These are phyloP conservation scores for Verticillium zaregamsianum DNA, from an alignment of 2,329 filamentous ascomycete species.

Conservation along the genomic window DNA sequence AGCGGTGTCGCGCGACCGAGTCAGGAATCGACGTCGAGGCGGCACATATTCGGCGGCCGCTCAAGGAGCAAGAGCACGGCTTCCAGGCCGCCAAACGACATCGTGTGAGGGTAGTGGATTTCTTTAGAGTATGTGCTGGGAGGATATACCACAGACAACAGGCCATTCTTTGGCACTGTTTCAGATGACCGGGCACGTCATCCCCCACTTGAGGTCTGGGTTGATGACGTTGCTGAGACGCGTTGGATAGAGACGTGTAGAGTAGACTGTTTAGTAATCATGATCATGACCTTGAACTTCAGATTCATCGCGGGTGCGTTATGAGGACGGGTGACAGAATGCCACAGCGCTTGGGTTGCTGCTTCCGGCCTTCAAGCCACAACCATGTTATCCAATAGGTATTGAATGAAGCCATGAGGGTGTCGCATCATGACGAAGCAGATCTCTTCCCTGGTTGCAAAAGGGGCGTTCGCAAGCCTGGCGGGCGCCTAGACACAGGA, in stretches of 20 bases:
- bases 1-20: neutral
- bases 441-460: neutral
- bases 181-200: neutral
- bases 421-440: too few relatives aligned
- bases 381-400: too few relatives aligned
- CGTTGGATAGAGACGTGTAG: neutral
- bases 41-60: slow-evolving; percentile 1
- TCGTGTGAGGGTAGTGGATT: neutral
- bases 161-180: neutral
- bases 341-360: too few relatives aligned
- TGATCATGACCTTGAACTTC: neutral
- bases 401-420: too few relatives aligned
- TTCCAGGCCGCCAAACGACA: neutral
- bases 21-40: neutral
- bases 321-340: too few relatives aligned
- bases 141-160: neutral
- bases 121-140: neutral
- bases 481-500: neutral
- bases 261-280: neutral
- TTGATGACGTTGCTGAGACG: neutral
- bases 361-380: too few relatives aligned
- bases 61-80: neutral
- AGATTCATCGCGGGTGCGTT: neutral
- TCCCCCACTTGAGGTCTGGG: neutral
- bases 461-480: neutral